These are phyloP conservation scores for Beauveria varroae DNA, from an alignment of 2,329 filamentous ascomycete genomes.

Conservation along the genomic window DNA sequence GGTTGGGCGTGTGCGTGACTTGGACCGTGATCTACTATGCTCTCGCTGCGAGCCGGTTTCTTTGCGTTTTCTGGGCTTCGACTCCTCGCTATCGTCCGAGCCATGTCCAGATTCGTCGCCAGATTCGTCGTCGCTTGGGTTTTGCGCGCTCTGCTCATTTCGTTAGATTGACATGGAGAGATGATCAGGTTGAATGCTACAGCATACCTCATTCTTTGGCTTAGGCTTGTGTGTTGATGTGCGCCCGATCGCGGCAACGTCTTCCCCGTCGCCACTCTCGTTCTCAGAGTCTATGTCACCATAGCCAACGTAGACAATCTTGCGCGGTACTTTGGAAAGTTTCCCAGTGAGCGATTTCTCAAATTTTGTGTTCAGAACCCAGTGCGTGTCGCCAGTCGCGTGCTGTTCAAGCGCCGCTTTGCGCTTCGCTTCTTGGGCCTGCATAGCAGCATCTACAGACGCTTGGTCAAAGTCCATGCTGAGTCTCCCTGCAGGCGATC, in stretches of 20 bases:
- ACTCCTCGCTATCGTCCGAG: slow-evolving; percentile 16
- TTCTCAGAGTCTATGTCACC: slow-evolving; percentile 39
- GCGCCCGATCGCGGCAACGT: slow-evolving; percentile 25
- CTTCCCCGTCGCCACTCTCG: slow-evolving; percentile 29
- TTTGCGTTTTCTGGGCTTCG: slow-evolving; percentile 21
- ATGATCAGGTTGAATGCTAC: background rate
- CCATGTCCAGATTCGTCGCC: slow-evolving; percentile 19
- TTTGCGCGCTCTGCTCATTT: slow-evolving; percentile 16
- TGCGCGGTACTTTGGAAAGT: slow-evolving; percentile 33
- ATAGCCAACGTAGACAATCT: slow-evolving; percentile 53
- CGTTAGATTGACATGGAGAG: background rate
- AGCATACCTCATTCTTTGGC: slow-evolving; percentile 22
- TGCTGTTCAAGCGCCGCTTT: slow-evolving; percentile 54
- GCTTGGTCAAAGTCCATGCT: slow-evolving; percentile 44
- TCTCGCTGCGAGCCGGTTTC: slow-evolving; percentile 15
- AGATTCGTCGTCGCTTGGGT: slow-evolving; percentile 13
- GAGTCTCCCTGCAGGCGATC: slow-evolving; percentile 29
- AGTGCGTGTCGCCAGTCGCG: slow-evolving; percentile 63
- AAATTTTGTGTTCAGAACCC: slow-evolving; percentile 55
- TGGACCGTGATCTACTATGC: slow-evolving; percentile 25
- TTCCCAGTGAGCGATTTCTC: slow-evolving; percentile 19
- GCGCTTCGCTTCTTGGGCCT: slow-evolving; percentile 59
- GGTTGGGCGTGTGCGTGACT: slow-evolving; percentile 21
- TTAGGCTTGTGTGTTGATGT: slow-evolving; percentile 28
- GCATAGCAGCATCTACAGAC: slow-evolving; percentile 55